Evolutionary conservation across 805 yeast species (phyloP).

Genomic region (Kodamaea leandrae): DNA sequence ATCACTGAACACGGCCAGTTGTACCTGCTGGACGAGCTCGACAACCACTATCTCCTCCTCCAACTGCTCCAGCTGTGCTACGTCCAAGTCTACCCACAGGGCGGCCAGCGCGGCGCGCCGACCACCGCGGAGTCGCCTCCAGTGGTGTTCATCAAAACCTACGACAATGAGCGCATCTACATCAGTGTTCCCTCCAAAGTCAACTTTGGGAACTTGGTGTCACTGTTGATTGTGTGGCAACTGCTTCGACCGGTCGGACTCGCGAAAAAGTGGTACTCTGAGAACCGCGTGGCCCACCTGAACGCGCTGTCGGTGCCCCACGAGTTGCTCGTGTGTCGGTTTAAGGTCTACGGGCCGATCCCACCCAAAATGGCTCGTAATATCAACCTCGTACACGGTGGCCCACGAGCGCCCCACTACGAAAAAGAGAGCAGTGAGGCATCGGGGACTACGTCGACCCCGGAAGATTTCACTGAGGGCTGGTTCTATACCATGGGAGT

Average conservation of each 20-base stretch:
- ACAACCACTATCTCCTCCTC: constrained; percentile 29
- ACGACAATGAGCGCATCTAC: constrained; percentile 37
- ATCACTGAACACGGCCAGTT: constrained; percentile 36
- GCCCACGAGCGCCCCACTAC: constrained; percentile 26
- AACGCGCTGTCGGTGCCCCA: constrained; percentile 23
- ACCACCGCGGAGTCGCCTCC: constrained; percentile 29
- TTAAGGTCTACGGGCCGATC: constrained; percentile 64
- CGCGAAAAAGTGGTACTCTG: constrained; percentile 52
- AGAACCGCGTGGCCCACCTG: constrained; percentile 30
- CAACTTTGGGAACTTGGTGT: constrained; percentile 43
- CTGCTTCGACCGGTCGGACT: constrained; percentile 50
- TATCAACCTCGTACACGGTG: constrained; percentile 34
- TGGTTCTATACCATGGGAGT: constrained; percentile 78
- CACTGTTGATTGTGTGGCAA: constrained; percentile 56
- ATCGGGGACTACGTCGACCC: constrained; percentile 2
- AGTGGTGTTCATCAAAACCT: constrained; percentile 40
- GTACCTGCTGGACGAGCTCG: constrained; percentile 30
- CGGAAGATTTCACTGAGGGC: constrained; percentile 40
- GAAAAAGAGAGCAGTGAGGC: constrained; percentile 5
- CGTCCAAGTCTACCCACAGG: constrained; percentile 32
- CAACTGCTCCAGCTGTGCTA: constrained; percentile 39
- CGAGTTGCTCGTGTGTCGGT: constrained; percentile 57
- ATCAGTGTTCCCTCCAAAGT: constrained; percentile 33
- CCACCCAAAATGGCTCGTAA: constrained; percentile 38
- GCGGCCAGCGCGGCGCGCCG: background rate